A percentile compares a stretch with the other conserved stretches of the same genome.
Conservation (phyloP, 495 filamentous ascomycete species). For the Penicillium simplicissimum region DNA sequence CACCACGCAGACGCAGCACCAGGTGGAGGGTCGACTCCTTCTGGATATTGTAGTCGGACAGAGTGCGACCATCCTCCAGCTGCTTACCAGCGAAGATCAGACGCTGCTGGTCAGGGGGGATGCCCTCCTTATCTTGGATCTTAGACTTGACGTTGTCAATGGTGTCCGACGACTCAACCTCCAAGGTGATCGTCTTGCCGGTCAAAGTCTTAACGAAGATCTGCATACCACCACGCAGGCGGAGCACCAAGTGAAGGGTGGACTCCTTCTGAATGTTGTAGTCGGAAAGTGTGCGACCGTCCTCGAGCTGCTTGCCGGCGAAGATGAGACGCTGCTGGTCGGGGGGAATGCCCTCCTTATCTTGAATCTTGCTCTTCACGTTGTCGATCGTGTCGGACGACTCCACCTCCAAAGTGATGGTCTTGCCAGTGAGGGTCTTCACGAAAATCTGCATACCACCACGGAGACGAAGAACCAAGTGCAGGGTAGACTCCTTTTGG, state of each 20-base stretch:
- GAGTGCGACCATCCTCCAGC: conserved; percentile 79
- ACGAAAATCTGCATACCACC: conserved; percentile 78
- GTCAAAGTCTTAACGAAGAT: conserved; percentile 94
- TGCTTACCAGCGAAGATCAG: conserved; percentile 92
- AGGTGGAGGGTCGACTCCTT: conserved; percentile 89
- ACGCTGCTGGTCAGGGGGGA: conserved; percentile 86
- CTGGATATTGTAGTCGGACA: conserved; percentile 93
- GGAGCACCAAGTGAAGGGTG: conserved; percentile 94
- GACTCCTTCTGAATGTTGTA: conserved; percentile 99
- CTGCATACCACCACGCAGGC: conserved; percentile 96
- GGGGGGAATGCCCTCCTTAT: conserved; percentile 94
- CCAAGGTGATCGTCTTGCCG: conserved; percentile 89
- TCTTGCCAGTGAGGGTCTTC: conserved; percentile 72
- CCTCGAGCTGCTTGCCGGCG: conserved; percentile 93
- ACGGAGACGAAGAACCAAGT: conserved; percentile 69
- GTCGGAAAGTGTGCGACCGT: conserved; percentile 89
- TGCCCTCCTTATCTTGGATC: conserved; percentile 93
- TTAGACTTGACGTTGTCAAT: conserved; percentile 93
- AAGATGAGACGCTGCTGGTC: conserved; percentile 96
- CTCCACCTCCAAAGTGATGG: conserved; percentile 71
- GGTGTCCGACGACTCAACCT: conserved; percentile 86
- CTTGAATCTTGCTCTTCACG: conserved; percentile 97
- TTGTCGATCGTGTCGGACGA: conserved; percentile 96
- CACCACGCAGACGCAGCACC: conserved; percentile 85
- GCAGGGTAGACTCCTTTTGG: conserved; percentile 70